Conservation (phyloP, 768 basidiomycete genomes). For the Amanita polypyramis region DNA sequence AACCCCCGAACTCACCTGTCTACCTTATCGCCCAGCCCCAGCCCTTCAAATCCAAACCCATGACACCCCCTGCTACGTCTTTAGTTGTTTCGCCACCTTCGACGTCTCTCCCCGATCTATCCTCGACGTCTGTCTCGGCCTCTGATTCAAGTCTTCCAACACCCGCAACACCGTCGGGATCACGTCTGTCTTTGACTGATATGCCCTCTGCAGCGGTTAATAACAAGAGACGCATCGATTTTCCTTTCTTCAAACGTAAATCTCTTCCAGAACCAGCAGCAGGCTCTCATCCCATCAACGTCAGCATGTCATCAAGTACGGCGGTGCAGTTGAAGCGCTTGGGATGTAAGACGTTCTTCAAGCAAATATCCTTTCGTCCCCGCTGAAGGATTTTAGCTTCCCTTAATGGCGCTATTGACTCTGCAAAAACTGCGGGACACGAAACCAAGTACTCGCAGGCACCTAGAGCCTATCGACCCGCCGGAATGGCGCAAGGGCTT, state of each 20-base stretch:
- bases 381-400: background rate
- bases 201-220: background rate
- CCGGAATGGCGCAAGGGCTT: slow-evolving; percentile 23
- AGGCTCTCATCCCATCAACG: too few relatives aligned
- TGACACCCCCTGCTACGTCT: slow-evolving; percentile 11
- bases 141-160: slow-evolving; percentile 2
- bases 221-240: background rate
- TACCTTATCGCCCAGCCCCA: slow-evolving; percentile 13
- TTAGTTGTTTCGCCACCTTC: slow-evolving; percentile 14
- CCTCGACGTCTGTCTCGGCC: background rate
- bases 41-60: background rate
- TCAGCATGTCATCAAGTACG: background rate
- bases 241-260: slow-evolving; percentile 6
- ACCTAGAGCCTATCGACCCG: background rate
- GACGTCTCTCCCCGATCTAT: slow-evolving; percentile 7
- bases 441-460: background rate
- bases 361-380: background rate
- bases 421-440: background rate
- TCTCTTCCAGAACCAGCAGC: background rate
- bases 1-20: slow-evolving; percentile 24
- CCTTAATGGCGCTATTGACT: background rate
- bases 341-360: background rate
- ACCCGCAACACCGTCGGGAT: background rate
- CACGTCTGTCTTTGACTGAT: background rate
- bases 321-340: background rate